A percentile compares a stretch with the other conserved stretches of the same genome.
These are phyloP conservation scores for Mucor piriformis DNA, from an alignment of 371 early-diverging fungal genomes.

Conservation along the genomic window DNA sequence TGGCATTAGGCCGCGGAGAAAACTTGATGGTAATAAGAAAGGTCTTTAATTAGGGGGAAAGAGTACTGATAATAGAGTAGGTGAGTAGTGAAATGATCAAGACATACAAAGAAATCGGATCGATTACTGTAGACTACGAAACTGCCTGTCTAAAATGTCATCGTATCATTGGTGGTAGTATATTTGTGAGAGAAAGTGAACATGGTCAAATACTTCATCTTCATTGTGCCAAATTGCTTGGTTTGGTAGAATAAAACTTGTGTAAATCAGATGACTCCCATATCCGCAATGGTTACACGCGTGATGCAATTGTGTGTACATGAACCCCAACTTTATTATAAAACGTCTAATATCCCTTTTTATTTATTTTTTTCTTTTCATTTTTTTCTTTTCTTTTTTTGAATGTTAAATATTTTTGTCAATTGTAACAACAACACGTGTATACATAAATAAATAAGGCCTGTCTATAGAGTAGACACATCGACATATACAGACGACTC, in stretches of 20 bases:
- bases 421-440: not conserved
- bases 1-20: conserved; percentile 63
- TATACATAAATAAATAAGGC: not conserved
- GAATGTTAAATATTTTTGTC: not conserved
- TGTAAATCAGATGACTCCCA: conserved; percentile 9
- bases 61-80: conserved; percentile 19
- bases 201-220: conserved; percentile 57
- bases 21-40: conserved; percentile 54
- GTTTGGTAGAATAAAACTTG: conserved; percentile 16
- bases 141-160: conserved; percentile 56
- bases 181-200: conserved; percentile 52
- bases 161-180: conserved; percentile 48
- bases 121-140: conserved; percentile 48
- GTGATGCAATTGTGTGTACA: conserved; percentile 4
- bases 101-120: conserved; percentile 50
- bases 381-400: not conserved
- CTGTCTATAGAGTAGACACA: not conserved
- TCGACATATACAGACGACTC: not conserved
- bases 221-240: conserved; percentile 51
- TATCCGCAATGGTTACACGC: conserved; percentile 1
- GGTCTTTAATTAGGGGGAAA: not conserved
- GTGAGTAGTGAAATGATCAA: conserved; percentile 48
- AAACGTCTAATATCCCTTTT: not conserved
- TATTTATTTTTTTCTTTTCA: not conserved
- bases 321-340: too few relatives aligned